Conservation (phyloP, 2,329 filamentous ascomycete species). For the Ceratocystis destructans region DNA sequence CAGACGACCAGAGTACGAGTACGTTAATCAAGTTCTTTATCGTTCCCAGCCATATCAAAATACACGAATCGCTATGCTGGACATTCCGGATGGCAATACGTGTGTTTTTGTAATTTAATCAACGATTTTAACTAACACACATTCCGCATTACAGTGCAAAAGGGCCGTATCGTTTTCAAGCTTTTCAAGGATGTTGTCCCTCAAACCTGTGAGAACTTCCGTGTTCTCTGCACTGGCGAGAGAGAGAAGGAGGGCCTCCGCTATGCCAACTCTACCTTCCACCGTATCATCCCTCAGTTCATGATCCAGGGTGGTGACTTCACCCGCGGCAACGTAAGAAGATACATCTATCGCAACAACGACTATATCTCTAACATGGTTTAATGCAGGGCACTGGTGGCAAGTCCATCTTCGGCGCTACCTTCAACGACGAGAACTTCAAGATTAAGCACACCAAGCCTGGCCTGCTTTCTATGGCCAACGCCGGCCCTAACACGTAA, state of each 20-base stretch:
- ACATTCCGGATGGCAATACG: not conserved
- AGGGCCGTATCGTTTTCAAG: conserved; percentile 73
- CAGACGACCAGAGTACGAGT: conserved; percentile 51
- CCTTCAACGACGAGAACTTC: conserved; percentile 94
- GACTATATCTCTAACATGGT: conserved; percentile 7
- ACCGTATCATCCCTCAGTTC: conserved; percentile 85
- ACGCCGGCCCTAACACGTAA: conserved; percentile 86
- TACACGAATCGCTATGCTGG: not conserved
- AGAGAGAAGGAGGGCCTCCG: conserved; percentile 69
- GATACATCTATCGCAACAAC: not conserved
- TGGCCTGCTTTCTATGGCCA: conserved; percentile 86
- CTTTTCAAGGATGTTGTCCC: conserved; percentile 78
- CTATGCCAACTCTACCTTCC: conserved; percentile 73
- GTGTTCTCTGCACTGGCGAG: conserved; percentile 64
- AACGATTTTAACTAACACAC: conserved; percentile 4
- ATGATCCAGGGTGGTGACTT: conserved; percentile 97
- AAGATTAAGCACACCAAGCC: conserved; percentile 55
- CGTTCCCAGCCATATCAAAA: not conserved
- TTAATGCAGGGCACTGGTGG: conserved; percentile 63
- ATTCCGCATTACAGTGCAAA: conserved; percentile 42
- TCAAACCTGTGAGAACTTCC: conserved; percentile 79
- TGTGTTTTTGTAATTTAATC: not conserved
- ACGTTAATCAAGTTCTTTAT: conserved; percentile 27
- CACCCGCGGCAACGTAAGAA: conserved; percentile 74
- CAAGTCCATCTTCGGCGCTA: conserved; percentile 90